These are phyloP conservation scores for Xylaria acuta DNA, from an alignment of 495 filamentous ascomycete genomes.

Conservation along the genomic window DNA sequence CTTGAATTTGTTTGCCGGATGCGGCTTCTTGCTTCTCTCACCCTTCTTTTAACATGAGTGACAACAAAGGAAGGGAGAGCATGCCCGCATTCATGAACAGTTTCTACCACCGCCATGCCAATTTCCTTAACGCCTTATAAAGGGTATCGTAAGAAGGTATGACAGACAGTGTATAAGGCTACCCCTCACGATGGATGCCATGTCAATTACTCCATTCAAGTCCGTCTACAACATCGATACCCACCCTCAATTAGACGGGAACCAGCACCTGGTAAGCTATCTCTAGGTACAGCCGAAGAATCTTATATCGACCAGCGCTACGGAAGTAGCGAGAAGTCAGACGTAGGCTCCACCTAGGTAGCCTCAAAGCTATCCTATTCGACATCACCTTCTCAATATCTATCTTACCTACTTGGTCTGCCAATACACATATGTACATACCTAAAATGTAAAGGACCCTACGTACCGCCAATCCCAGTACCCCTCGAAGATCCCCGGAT, in stretches of 20 bases:
- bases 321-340: not conserved
- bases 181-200: not conserved
- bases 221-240: not conserved
- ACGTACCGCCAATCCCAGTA: slow-evolving; percentile 6
- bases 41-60: not conserved
- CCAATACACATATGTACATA: not conserved
- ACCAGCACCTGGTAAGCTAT: not conserved
- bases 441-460: slow-evolving; percentile 4
- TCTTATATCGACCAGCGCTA: not conserved
- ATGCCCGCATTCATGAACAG: not conserved
- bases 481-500: not conserved
- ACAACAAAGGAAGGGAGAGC: not conserved
- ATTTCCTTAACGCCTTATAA: not conserved
- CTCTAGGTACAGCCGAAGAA: not conserved
- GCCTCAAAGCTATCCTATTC: not conserved
- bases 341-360: not conserved
- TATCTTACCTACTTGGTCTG: not conserved
- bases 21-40: not conserved
- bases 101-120: not conserved
- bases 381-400: not conserved
- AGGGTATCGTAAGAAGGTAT: not conserved
- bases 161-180: not conserved
- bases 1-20: not conserved
- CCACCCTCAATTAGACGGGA: not conserved
- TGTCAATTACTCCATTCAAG: not conserved